Conservation (phyloP, 2,329 filamentous ascomycete species). For the Sporothrix euskadiensis region DNA sequence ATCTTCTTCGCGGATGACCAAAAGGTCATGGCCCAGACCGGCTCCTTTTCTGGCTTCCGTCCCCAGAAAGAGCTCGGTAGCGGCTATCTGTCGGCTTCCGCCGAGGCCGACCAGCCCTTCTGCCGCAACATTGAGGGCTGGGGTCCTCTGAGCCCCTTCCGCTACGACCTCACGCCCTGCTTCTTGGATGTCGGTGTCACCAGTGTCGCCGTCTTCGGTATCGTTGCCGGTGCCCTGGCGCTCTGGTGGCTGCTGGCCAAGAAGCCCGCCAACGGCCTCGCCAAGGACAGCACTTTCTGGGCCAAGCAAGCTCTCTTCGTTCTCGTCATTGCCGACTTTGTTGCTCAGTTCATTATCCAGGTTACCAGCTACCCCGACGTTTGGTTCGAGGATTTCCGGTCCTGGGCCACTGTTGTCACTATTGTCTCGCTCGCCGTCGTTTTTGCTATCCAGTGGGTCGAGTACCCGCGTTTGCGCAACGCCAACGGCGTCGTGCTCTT, state of each 20-base stretch:
- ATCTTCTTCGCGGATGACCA: slow-evolving; percentile 40
- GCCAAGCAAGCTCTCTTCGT: slow-evolving; percentile 78
- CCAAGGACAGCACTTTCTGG: slow-evolving; percentile 91
- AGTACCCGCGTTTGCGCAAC: slow-evolving; percentile 79
- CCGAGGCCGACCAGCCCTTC: slow-evolving; percentile 64
- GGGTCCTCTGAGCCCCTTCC: slow-evolving; percentile 83
- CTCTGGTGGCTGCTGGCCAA: slow-evolving; percentile 76
- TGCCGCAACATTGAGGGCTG: slow-evolving; percentile 91
- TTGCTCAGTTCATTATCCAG: slow-evolving; percentile 74
- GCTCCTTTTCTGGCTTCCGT: slow-evolving; percentile 62
- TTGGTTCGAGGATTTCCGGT: slow-evolving; percentile 80
- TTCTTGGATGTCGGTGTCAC: slow-evolving; percentile 92
- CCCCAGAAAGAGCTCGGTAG: slow-evolving; percentile 53
- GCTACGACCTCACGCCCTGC: slow-evolving; percentile 96
- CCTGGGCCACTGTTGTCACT: slow-evolving; percentile 75
- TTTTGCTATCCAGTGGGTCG: slow-evolving; percentile 79
- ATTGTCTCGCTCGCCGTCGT: slow-evolving; percentile 72
- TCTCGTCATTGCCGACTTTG: slow-evolving; percentile 66
- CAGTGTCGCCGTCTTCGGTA: slow-evolving; percentile 73
- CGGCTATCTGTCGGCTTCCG: slow-evolving; percentile 60
- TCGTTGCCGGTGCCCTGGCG: slow-evolving; percentile 74
- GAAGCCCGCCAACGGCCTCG: slow-evolving; percentile 64
- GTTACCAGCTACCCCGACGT: slow-evolving; percentile 66
- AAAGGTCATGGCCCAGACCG: slow-evolving; percentile 54
- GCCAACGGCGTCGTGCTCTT: slow-evolving; percentile 86